Evolutionary conservation across 2,329 filamentous ascomycete genomes (phyloP), one percentile per base, ranked within the genome.

Genomic region (Camillea tinctor): DNA sequence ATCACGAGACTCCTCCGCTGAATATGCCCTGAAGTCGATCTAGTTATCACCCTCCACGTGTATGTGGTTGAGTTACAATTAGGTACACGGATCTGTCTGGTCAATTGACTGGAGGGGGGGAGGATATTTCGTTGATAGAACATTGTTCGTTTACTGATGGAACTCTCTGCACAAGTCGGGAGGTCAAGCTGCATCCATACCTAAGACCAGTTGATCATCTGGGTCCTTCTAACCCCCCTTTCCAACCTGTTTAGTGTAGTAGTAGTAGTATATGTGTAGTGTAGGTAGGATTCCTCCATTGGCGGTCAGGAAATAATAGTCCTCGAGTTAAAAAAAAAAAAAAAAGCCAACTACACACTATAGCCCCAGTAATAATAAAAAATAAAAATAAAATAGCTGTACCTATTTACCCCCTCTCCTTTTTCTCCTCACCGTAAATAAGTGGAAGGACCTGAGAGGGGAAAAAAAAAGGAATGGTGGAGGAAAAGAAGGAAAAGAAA

Each of bases 101-200:
- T 50, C 49, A 50, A 50, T 50, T 50, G 49, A 23, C 49, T n/a
- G 17, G 6, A 15, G 36, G 7, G 26, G 26, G 26, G 26, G 26
- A 7, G 26, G 24, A 26, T 4, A 26, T 9, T 11, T 44, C 36
- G 5, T n/a, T 44, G 36, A 44, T n/a, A 11, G 36, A 44, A 44
- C 36, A 44, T 44, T 44, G 36, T 44, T 44, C 36, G 36, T 44
- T 30, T 44, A 44, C 5, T n/a, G 36, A 44, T 44, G 53, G 52
- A 30, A 30, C 26, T 24, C 44, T 21, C 55, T 23, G 59, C 51
- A 50, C 54, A 60, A 58, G 54, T 56, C 21, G 13, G 17, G 36
- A 58, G 52, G 54, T 50, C 58, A 51, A 30, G 53, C 64, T 66
- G 64, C 63, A 65, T 64, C 58, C 56, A 23, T 66, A 66, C 64